phyloP scores from a whole-genome alignment of 768 basidiomycete species.

The Wakefieldia striispora region DNA sequence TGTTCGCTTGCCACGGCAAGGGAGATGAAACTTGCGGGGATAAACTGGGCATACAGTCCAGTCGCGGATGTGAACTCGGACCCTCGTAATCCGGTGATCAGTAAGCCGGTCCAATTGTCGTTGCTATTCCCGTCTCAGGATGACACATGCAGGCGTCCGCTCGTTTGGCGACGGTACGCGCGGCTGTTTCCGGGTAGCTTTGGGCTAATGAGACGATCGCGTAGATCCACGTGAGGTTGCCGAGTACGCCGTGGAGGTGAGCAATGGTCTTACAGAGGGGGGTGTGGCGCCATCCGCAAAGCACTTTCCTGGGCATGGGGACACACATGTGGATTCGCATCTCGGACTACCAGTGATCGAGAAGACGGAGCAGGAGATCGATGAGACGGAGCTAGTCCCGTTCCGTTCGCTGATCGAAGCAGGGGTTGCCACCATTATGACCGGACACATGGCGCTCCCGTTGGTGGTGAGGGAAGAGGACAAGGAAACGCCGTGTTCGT shows the following conservation, averaged over 20 bases:
- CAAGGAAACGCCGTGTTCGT: conserved; percentile 53
- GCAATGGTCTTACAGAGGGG: conserved; percentile 44
- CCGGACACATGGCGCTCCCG: conserved; percentile 72
- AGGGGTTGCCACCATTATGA: conserved; percentile 60
- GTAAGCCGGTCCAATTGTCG: conserved; percentile 32
- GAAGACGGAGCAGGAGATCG: conserved; percentile 45
- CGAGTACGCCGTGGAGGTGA: conserved; percentile 45
- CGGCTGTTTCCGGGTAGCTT: neutral
- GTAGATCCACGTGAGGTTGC: conserved; percentile 56
- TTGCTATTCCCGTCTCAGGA: neutral
- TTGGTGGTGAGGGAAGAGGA: conserved; percentile 43
- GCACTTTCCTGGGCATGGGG: conserved; percentile 76
- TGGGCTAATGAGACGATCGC: neutral
- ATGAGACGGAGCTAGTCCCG: conserved; percentile 53
- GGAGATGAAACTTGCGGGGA: conserved; percentile 59
- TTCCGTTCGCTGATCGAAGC: conserved; percentile 47
- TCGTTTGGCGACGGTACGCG: conserved; percentile 65
- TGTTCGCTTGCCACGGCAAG: conserved; percentile 49
- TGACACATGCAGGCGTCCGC: conserved; percentile 48
- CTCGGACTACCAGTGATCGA: conserved; percentile 60
- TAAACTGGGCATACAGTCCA: conserved; percentile 72
- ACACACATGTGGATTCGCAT: conserved; percentile 71
- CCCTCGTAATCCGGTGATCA: conserved; percentile 67
- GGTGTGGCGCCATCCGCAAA: conserved; percentile 63
- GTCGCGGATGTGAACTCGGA: conserved; percentile 76